Evolutionary conservation across 2,329 filamentous ascomycete species (phyloP).

Genomic region (Cladobotryum mycophilum): DNA sequence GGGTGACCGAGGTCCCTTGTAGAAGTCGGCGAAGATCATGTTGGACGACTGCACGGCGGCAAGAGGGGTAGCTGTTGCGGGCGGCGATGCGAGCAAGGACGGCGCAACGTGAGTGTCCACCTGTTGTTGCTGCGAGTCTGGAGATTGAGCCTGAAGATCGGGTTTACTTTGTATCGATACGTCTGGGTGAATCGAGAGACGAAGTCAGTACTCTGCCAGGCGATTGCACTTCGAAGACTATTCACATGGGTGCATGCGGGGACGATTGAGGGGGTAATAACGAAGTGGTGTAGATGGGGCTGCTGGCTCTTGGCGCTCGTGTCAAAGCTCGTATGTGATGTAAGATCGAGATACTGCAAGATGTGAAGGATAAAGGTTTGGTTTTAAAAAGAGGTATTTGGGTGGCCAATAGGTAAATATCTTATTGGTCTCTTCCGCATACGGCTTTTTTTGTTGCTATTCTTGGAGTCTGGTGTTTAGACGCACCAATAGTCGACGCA

Average conservation of each 20-base stretch:
- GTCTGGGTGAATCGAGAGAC: background rate
- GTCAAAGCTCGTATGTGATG: background rate
- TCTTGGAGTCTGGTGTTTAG: background rate
- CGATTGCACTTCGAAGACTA: background rate
- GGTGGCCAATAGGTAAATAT: too few species aligned
- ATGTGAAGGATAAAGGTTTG: background rate
- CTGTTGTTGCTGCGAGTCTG: background rate
- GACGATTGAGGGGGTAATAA: background rate
- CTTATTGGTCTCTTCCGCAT: too few species aligned
- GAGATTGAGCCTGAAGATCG: background rate
- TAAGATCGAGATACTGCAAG: background rate
- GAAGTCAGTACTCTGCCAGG: background rate
- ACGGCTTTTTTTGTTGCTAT: too few species aligned
- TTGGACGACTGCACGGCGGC: background rate
- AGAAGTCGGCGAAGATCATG: conserved; percentile 56
- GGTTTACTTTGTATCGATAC: too few species aligned
- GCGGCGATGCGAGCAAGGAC: background rate
- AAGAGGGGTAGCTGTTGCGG: background rate
- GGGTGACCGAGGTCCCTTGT: conserved; percentile 49
- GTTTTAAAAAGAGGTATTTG: background rate
- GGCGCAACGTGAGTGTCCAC: background rate
- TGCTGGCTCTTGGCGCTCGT: too few species aligned
- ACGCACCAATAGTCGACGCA: background rate
- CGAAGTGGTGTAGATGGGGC: background rate
- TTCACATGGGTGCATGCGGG: background rate